Evolutionary conservation across 2,329 filamentous ascomycete species (phyloP), one percentile per base, ranked within the genome.

Genomic region (Apiospora sp.): DNA sequence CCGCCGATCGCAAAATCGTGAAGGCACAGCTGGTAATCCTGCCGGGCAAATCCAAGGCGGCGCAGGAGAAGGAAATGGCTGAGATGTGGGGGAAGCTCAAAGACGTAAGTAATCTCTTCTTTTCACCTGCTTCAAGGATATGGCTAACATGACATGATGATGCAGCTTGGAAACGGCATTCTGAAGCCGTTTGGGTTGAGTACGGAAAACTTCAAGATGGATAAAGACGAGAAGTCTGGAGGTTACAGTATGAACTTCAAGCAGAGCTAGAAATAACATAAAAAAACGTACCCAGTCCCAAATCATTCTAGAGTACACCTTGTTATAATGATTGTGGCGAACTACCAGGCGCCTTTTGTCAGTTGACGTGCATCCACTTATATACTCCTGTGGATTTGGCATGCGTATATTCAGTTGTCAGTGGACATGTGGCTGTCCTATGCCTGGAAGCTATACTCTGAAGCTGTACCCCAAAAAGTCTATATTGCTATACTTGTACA

Each of bases 1-100:
- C 86, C 0, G 86, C 90, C 12, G 95, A 98, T 78, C 86, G 85
- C 79, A 91, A 88, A 77, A 88, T 92, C 22, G 92, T 97, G 1
- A 86, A 90, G 70, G 83, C 86, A 41, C 92, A 94, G 76, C 85
- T 97, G 73, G 82, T 86, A 19, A 84, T 86, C 30, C 83, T 98
- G 51, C 94, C 94, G 1, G 85, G 88, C 1, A 87, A 88, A 74
- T 88, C 94, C 69, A 93, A 96, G 75, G 89, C 89, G 24, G 95
- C 95, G 1, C 94, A 95, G 83, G 92, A 98, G 79, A 89, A 88
- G 77, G 96, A 99, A 83, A 94, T 96, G 89, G 92, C 89, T 3
- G 96, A 99, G 84, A 98, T 98, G 95, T 97, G 98, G 95, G 94
- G 93, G 24, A 98, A 98, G 85, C 84, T 99, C 78, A 98, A 97